These are phyloP conservation scores for Suhomyces pyralidae DNA, from an alignment of 805 yeast species.

Conservation along the genomic window DNA sequence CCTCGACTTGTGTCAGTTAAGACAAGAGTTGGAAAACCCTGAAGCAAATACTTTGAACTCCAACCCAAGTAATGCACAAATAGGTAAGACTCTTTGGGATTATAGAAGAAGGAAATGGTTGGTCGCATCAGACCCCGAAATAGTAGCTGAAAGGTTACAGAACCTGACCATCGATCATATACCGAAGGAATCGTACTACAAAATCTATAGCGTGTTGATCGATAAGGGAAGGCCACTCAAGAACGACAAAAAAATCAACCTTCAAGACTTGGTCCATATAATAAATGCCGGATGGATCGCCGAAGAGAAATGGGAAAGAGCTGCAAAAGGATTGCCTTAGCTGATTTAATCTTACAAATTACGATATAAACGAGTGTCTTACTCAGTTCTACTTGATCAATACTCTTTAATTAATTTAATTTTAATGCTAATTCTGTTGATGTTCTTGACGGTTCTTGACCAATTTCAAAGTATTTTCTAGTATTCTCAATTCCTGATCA, in stretches of 20 bases:
- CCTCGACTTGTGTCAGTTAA: constrained; percentile 24
- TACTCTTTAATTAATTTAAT: neutral
- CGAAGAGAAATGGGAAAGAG: constrained; percentile 68
- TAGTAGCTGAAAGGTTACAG: constrained; percentile 9
- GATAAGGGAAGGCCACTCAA: constrained; percentile 66
- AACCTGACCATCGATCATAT: constrained; percentile 29
- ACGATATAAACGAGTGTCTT: neutral
- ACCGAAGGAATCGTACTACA: constrained; percentile 51
- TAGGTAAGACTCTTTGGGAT: constrained; percentile 68
- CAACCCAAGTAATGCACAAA: constrained; percentile 11
- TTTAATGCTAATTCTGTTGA: neutral
- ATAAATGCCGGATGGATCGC: constrained; percentile 84
- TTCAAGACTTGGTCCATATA: constrained; percentile 67
- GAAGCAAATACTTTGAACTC: neutral
- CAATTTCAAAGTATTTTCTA: constrained; percentile 52
- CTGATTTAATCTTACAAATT: neutral
- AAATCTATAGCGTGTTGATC: constrained; percentile 67
- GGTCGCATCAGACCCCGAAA: constrained; percentile 27
- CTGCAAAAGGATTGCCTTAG: constrained; percentile 38
- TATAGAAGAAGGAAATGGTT: constrained; percentile 69
- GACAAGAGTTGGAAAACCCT: constrained; percentile 27
- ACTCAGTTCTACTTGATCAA: neutral
- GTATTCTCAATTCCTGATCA: constrained; percentile 68
- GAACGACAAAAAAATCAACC: constrained; percentile 58
- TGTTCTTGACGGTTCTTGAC: constrained; percentile 9